These are phyloP conservation scores for Nymphaea colorata DNA, from an alignment of 164 flowering plant species.

Conservation along the genomic window DNA sequence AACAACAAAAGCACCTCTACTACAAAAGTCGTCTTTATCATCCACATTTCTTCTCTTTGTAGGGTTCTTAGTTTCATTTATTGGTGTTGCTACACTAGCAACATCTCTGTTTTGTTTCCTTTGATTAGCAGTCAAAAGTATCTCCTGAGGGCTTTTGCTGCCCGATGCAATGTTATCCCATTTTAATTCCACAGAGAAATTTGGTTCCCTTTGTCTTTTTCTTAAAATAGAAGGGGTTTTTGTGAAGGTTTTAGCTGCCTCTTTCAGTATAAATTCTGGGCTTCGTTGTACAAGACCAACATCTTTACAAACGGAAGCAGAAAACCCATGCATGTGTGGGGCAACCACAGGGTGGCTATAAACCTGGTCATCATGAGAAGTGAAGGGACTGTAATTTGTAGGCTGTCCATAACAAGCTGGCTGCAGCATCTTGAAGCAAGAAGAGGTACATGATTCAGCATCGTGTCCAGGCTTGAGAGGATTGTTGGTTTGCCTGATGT, in stretches of 20 bases:
- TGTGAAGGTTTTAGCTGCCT: slow-evolving; percentile 73
- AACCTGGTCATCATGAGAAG: not conserved
- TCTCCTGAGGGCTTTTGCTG: not conserved
- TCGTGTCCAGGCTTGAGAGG: not conserved
- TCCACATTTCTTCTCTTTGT: not conserved
- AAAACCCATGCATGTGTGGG: slow-evolving; percentile 54
- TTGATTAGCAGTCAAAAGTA: not conserved
- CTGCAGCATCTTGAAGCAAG: slow-evolving; percentile 41
- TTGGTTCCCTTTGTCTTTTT: slow-evolving; percentile 46
- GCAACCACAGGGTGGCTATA: slow-evolving; percentile 11
- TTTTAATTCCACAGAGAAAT: not conserved
- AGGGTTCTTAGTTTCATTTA: not conserved
- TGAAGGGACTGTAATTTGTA: slow-evolving; percentile 18
- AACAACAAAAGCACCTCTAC: not conserved
- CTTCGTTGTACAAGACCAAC: slow-evolving; percentile 20
- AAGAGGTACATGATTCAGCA: slow-evolving; percentile 15
- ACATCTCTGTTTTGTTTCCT: not conserved
- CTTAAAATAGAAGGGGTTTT: slow-evolving; percentile 84
- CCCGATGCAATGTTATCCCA: not conserved
- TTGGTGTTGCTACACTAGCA: not conserved
- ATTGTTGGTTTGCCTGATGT: not conserved
- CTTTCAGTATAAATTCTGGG: slow-evolving; percentile 61
- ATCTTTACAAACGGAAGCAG: slow-evolving; percentile 12
- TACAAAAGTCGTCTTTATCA: not conserved
- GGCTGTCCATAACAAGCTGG: slow-evolving; percentile 17